Evolutionary conservation across 108 stramenopile genomes (phyloP).

Genomic region (Skeletonema tropicum): DNA sequence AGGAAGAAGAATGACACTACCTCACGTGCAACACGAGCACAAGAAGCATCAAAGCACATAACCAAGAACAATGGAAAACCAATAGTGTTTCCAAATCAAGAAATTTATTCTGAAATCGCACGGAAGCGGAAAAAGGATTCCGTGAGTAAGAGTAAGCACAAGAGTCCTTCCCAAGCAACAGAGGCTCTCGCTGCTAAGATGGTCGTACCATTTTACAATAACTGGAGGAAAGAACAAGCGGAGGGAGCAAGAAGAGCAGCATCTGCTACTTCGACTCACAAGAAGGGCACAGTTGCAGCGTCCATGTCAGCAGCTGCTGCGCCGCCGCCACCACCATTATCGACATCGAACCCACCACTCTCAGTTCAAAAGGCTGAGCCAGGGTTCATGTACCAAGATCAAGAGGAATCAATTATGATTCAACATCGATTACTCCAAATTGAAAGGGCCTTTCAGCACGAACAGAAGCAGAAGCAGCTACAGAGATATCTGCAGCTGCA

Average conservation of each 20-base stretch:
- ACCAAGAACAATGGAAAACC: neutral
- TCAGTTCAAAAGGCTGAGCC: neutral
- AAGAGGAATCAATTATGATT: neutral
- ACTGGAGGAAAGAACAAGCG: neutral
- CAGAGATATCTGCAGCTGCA: neutral
- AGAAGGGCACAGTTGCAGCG: too few relatives aligned
- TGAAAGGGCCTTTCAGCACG: neutral
- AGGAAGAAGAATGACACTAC: neutral
- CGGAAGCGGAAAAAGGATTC: neutral
- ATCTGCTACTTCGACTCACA: too few relatives aligned
- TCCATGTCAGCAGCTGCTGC: neutral
- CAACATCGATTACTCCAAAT: neutral
- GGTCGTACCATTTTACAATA: neutral
- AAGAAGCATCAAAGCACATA: neutral
- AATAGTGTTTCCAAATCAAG: slow-evolving; percentile 4
- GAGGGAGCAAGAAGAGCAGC: neutral
- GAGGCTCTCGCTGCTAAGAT: neutral
- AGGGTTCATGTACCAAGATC: neutral
- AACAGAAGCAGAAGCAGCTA: neutral
- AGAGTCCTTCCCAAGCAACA: neutral
- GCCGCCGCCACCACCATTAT: neutral
- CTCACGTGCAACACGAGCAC: neutral
- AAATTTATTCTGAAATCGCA: neutral
- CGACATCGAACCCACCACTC: neutral
- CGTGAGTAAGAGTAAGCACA: too few relatives aligned